A percentile compares a stretch with the other conserved stretches of the same genome.
These are phyloP conservation scores for Daldinia loculata DNA, from an alignment of 495 filamentous ascomycete genomes.

Conservation along the genomic window DNA sequence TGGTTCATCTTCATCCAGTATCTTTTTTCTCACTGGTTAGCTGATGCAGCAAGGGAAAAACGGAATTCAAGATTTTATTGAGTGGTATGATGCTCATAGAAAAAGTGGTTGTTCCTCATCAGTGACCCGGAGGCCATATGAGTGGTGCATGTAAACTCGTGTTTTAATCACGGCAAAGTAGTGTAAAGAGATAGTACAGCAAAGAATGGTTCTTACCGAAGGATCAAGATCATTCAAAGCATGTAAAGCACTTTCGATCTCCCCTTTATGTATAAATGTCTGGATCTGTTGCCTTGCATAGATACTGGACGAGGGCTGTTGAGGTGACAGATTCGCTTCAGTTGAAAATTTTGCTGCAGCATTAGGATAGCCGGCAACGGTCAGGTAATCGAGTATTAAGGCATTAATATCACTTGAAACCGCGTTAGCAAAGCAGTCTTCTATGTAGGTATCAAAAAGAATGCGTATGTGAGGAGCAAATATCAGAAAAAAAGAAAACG, in stretches of 20 bases:
- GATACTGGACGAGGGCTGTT: slow-evolving; percentile 75
- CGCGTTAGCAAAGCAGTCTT: slow-evolving; percentile 49
- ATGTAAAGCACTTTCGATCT: slow-evolving; percentile 85
- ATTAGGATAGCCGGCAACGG: slow-evolving; percentile 92
- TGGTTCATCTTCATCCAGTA: slow-evolving; percentile 82
- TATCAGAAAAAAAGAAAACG: slow-evolving; percentile 71
- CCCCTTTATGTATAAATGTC: slow-evolving; percentile 79
- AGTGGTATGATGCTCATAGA: slow-evolving; percentile 74
- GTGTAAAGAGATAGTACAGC: neutral
- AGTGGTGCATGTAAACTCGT: slow-evolving; percentile 98
- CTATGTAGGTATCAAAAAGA: slow-evolving; percentile 19
- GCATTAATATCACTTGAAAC: slow-evolving; percentile 86
- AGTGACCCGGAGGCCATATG: slow-evolving; percentile 84
- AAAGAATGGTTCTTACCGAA: slow-evolving; percentile 69
- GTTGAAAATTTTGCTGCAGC: slow-evolving; percentile 92
- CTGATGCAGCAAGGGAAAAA: slow-evolving; percentile 34
- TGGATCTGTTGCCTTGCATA: slow-evolving; percentile 79
- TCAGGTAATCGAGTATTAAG: slow-evolving; percentile 96
- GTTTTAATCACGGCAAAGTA: slow-evolving; percentile 86
- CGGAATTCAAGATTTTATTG: neutral
- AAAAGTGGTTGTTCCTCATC: slow-evolving; percentile 94
- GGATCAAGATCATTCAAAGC: slow-evolving; percentile 89
- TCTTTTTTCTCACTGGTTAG: slow-evolving; percentile 61
- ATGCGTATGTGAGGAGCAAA: slow-evolving; percentile 22
- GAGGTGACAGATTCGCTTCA: slow-evolving; percentile 86